Base-by-base conservation (phyloP, 2,329 filamentous ascomycete species). In the Tolypocladium sp. region DNA sequence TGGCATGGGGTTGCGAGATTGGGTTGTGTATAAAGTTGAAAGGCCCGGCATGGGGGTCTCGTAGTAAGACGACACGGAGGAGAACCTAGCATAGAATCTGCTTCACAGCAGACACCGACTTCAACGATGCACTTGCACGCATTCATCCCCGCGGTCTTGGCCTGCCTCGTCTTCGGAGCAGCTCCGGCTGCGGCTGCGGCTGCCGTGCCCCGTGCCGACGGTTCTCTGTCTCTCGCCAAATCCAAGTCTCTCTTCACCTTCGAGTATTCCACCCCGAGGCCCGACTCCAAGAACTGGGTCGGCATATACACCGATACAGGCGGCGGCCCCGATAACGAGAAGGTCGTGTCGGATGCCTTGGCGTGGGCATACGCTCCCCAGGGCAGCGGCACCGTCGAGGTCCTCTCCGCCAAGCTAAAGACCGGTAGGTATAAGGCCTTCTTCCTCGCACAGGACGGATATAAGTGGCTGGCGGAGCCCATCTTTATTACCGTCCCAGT, bases 201-300 rank as follows among this genome's bases (percentile, higher is more conserved):
- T 22, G n/a, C n/a, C 41, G 4, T 10, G 20, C n/a, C 41, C 12
- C 41, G n/a, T 22, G 41, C 57, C 46, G 49, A 42, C n/a, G 59
- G 63, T 20, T 60, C 59, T 12, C 10, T 66, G 17, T 58, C 62
- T 33, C 54, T 64, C 2, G 40, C 37, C 15, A 40, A 41, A 15
- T 40, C 40, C 57, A 54, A 59, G 44, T 40, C 67, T 10, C 61
- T 62, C 13, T 68, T 72, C 53, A 75, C 73, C 0, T 74, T 77
- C 59, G 54, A 67, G 10, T 77, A 76, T 63, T 64, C 66, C 6
- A 75, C 72, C 0, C 41, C 63, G 0, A 51, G 63, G 2, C 60
- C 72, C 6, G 61, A 68, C 56, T 40, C 60, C 4, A 67, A 60
- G 17, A 77, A 76, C 61, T 77, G 75, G 75, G 63, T 77, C 30